Evolutionary conservation across 2,329 filamentous ascomycete genomes (phyloP), one percentile per base, ranked within the genome.

Genomic region (Exophiala lecanii-corni): DNA sequence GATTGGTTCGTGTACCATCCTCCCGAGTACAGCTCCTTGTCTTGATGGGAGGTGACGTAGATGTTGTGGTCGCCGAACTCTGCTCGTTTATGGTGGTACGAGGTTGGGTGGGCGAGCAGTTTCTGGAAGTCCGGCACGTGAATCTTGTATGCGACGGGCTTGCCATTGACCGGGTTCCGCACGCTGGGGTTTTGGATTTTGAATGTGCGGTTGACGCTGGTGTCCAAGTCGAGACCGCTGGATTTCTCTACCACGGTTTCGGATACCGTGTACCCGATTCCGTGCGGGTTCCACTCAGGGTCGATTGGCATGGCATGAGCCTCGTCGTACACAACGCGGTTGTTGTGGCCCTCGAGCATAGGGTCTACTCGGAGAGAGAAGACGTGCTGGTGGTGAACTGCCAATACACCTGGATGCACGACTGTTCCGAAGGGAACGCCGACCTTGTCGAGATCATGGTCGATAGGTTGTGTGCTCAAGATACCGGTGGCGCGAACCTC

Each of bases 361-460:
- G 79, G 78, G 56, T 82, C 79, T 9, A 82, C 67, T 6, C 79
- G 74, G 4, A 82, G 69, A 3, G 75, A 81, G 66, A 89, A 87
- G 60, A 88, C 84, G 62, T 89, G 85, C 59, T 89, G 84, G 57
- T 89, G 84, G 62, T 84, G 79, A 0, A 72, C 69, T 2, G 81
- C 83, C 23, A 87, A 74, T 12, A 83, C 81, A 32, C 82, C 81
- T 0, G 81, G 81, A 45, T 82, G 79, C 4, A 86, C 80, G 30
- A 84, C 75, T 1, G 81, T 86, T 23, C 81, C 82, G 68, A 77
- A 84, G 2, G 78, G 75, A 3, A 84, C 79, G 9, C 74, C 74
- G 38, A 80, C 60, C 10, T 76, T 79, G 46, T 82, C 75, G 25
- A 57, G 47, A 18, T 64, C 58, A 39, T 68, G 65, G 45, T 84